Base-by-base conservation (phyloP, 306 rosid species). In the Corylus heterophylla region DNA sequence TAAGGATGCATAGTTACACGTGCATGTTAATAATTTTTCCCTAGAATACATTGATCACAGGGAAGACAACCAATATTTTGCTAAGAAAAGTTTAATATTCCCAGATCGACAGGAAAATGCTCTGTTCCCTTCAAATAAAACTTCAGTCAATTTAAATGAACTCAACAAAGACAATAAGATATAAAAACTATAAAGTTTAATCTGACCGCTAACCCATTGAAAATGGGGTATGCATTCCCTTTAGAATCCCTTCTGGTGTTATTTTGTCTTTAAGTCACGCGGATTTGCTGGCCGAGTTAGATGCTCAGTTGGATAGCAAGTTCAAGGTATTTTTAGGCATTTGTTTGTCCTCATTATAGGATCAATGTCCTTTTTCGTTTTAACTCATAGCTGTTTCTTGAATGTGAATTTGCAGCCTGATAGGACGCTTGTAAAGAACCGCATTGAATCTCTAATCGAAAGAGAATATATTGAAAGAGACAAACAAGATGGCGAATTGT, bases 141-240 rank as follows among this genome's bases (percentile, higher is more conserved):
- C 27, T 76, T 64, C 47, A 74, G 45, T 76, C 45, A 27, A 4
- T 61, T 69, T 20, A 74, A 62, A 68, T 52, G 55, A 87, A 74
- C 44, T 27, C 35, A 74, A 79, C 44, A 18, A 20, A 54, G 64
- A 35, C 16, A 54, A 27, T 1, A 79, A 81, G 71, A 80, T 71
- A 71, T 47, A 59, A 49, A 63, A 74, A 17, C 25, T 74, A 80
- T 1, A 76, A 80, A 75, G 77, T 76, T 78, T 72, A 78, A 73
- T 80, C 94, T 86, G 5, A 91, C 98, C 95, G 56, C 87, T 58
- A 94, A 89, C 69, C 97, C 97, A 77, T 86, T 78, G 76, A 91
- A 86, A 82, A 88, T 75, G 7, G 98, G 97, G 82, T 44, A 84
- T 27, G 85, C 50, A 67, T 81, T 87, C 63, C 90, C 95, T 45